Conservation (phyloP, 768 basidiomycete species). For the Cyclocybe cylindracea region DNA sequence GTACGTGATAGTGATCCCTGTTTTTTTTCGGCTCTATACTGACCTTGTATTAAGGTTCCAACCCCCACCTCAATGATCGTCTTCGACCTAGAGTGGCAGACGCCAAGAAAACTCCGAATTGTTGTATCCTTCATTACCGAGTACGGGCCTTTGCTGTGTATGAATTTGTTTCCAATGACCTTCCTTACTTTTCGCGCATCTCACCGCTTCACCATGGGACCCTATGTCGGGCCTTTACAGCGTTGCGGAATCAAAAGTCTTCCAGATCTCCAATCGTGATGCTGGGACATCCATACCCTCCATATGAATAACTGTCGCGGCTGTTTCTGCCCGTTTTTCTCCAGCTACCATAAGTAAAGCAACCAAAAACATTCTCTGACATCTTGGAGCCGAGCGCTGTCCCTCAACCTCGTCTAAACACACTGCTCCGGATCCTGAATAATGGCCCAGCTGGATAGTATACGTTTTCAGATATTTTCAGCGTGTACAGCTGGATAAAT, state of each 20-base stretch:
- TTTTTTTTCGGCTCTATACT: not conserved
- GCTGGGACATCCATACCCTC: too few species aligned
- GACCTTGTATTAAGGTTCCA: constrained; percentile 41
- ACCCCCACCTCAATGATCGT: constrained; percentile 37
- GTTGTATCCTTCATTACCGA: constrained; percentile 7
- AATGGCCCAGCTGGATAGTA: too few species aligned
- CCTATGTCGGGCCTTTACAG: not conserved
- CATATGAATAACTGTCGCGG: too few species aligned
- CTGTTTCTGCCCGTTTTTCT: too few species aligned
- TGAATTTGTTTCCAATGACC: not conserved
- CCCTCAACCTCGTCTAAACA: too few species aligned
- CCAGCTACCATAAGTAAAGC: too few species aligned
- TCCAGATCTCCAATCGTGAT: too few species aligned
- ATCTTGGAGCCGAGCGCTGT: too few species aligned
- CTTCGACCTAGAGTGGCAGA: constrained; percentile 1
- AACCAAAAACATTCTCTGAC: too few species aligned
- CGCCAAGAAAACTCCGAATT: constrained; percentile 3
- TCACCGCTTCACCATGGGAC: constrained; percentile 3
- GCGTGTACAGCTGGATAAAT: too few species aligned
- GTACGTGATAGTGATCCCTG: constrained; percentile 41
- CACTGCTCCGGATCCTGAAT: too few species aligned
- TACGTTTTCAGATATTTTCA: too few species aligned
- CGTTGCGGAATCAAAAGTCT: not conserved
- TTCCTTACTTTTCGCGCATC: not conserved
- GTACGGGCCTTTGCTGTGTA: constrained; percentile 6